These are phyloP conservation scores for Vachellia pachyceras DNA, from an alignment of 306 rosid species.

Conservation along the genomic window DNA sequence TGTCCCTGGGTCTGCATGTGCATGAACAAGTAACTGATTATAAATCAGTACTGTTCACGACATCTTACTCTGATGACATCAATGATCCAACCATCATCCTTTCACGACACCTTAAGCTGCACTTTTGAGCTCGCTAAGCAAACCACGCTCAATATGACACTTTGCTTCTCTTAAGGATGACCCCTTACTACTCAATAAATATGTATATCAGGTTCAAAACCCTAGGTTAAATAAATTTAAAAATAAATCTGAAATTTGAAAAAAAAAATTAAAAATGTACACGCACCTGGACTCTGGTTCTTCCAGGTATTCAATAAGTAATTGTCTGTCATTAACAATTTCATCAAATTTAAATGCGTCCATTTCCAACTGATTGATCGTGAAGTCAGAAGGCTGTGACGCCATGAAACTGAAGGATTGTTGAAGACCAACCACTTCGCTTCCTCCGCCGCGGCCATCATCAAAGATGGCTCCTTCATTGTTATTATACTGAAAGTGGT, in stretches of 20 bases:
- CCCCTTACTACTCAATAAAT: constrained; percentile 35
- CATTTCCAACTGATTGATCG: constrained; percentile 26
- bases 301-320: constrained; percentile 42
- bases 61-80: too few relatives aligned
- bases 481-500: neutral
- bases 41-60: too few relatives aligned
- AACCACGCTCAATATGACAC: too few relatives aligned
- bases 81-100: neutral
- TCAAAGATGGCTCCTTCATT: neutral
- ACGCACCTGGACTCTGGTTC: constrained; percentile 53
- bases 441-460: neutral
- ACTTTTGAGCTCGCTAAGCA: too few relatives aligned
- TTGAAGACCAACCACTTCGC: constrained; percentile 3
- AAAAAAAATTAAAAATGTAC: neutral
- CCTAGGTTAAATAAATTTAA: too few relatives aligned
- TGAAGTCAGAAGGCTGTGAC: neutral
- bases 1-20: too few relatives aligned
- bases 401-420: neutral
- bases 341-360: constrained; percentile 36
- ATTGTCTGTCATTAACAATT: constrained; percentile 44
- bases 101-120: constrained; percentile 49
- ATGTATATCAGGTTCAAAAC: too few relatives aligned
- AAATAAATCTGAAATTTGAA: too few relatives aligned
- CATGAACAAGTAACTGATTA: too few relatives aligned
- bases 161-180: constrained; percentile 32